These are phyloP conservation scores for Uncinocarpus reesii DNA, from an alignment of 2,329 filamentous ascomycete species.

Conservation along the genomic window DNA sequence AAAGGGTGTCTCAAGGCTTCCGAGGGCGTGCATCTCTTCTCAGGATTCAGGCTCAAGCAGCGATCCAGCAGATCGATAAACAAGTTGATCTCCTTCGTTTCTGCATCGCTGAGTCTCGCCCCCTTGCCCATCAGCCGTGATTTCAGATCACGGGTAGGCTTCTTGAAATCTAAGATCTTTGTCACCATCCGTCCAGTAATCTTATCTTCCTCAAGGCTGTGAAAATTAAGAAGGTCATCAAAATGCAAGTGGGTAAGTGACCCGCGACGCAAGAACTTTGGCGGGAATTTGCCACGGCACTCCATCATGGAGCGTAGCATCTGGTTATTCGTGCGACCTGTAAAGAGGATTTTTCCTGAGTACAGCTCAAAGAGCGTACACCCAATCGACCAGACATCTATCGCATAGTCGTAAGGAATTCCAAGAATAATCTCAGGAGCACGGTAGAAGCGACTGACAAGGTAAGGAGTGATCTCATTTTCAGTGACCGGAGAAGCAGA, in stretches of 20 bases:
- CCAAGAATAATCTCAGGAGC: conserved; percentile 95
- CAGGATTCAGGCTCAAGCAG: conserved; percentile 80
- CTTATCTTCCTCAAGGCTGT: conserved; percentile 77
- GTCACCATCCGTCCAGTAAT: conserved; percentile 65
- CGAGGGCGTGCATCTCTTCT: conserved; percentile 75
- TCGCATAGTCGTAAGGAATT: conserved; percentile 87
- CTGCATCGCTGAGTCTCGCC: conserved; percentile 61
- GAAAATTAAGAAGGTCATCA: conserved; percentile 72
- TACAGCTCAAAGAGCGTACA: conserved; percentile 96
- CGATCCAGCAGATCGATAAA: conserved; percentile 84
- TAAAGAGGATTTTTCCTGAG: conserved; percentile 94
- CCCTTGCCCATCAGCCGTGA: conserved; percentile 63
- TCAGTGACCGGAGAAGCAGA: conserved; percentile 90
- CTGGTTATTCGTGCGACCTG: conserved; percentile 91
- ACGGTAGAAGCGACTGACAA: conserved; percentile 94
- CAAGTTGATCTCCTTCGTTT: conserved; percentile 65
- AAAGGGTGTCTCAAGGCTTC: conserved; percentile 88
- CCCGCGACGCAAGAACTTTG: conserved; percentile 77
- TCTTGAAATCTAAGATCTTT: conserved; percentile 42
- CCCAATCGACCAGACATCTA: conserved; percentile 96
- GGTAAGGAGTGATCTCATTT: conserved; percentile 84
- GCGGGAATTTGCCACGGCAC: conserved; percentile 80
- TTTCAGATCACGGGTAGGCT: conserved; percentile 72
- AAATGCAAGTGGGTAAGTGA: conserved; percentile 69
- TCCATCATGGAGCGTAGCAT: conserved; percentile 97